phyloP scores from a whole-genome alignment of 83 land plant genomes.

The Picea engelmannii region DNA sequence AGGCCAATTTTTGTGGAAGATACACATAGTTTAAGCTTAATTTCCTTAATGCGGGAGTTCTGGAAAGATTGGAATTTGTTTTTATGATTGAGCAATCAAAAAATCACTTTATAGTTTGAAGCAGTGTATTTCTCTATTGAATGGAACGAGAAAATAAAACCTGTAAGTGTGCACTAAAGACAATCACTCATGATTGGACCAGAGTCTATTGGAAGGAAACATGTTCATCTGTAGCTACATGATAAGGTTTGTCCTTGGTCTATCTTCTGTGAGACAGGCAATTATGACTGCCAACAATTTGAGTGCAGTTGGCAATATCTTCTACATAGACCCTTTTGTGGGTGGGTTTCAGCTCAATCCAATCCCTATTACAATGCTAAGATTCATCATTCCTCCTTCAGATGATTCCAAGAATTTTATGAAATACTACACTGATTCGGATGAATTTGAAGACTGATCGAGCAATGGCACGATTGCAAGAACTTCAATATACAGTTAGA shows the following conservation, averaged over 20 bases:
- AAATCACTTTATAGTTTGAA: no score
- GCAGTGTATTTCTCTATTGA: no score
- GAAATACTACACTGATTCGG: slow-evolving; percentile 50
- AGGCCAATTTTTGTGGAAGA: no score
- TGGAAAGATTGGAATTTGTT: no score
- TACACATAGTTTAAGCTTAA: no score
- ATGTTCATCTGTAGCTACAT: slow-evolving; percentile 82
- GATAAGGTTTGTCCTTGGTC: no score
- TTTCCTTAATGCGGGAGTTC: no score
- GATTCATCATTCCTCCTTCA: slow-evolving; percentile 72
- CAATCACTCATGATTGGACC: slow-evolving; percentile 18
- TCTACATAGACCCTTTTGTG: slow-evolving; percentile 75
- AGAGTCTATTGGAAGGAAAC: slow-evolving; percentile 59
- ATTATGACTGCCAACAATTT: slow-evolving; percentile 61
- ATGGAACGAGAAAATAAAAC: no score
- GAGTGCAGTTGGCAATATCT: slow-evolving; percentile 81
- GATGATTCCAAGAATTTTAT: slow-evolving; percentile 72
- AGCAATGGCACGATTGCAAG: slow-evolving; percentile 69
- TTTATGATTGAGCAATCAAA: no score
- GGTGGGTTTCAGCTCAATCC: slow-evolving; percentile 87
- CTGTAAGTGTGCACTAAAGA: no score
- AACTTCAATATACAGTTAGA: slow-evolving; percentile 58
- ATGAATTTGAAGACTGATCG: slow-evolving; percentile 42
- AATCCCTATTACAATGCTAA: slow-evolving; percentile 74
- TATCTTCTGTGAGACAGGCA: no score